Base-by-base conservation (phyloP, 148 eudicot species). In the Polygonum aviculare region DNA sequence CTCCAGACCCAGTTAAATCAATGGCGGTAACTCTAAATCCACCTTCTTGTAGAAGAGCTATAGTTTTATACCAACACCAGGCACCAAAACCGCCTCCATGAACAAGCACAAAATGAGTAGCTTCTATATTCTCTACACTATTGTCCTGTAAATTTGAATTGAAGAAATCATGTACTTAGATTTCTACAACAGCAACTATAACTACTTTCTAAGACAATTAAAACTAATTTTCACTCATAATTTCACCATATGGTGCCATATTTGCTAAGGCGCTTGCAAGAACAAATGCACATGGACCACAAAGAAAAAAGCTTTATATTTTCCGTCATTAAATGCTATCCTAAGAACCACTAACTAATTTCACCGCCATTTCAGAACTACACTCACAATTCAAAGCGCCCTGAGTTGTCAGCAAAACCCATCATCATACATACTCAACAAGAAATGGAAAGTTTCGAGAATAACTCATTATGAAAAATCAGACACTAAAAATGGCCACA, bases 31-130 rank as follows among this genome's bases (percentile, higher is more conserved):
- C 96, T 80, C 78, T 89, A 74, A 79, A 92, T 82, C 96, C 97
- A 81, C 75, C 78, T 81, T 92, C 97, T 85, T 94, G 92, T 7
- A 94, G 80, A 18, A 94, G 88, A 5, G 97, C 91, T 74, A 94
- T 94, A 69, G 93, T 92, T 80, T 94, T 94, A 77, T 94, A 94
- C 98, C 98, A 94, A 82, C 98, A 94, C 98, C 98, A 94, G 60
- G 98, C 98, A 55, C 98, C 98, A 85, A 92, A 92, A 38, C 97
- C 98, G 82, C 97, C 98, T 71, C 97, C 98, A 82, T 92, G 97
- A 54, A 94, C 90, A 39, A 94, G 97, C 82, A 94, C 92, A 84
- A 94, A 85, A 84, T 90, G 91, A 72, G 35, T 78, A 50, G 86
- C 86, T 87, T 92, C 92, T 63, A 87, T 50, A 62, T 82, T 84